A percentile compares a stretch with the other conserved stretches of the same genome.
Evolutionary conservation across 768 basidiomycete species (phyloP).

Genomic region (Pulveroboletus sp.): DNA sequence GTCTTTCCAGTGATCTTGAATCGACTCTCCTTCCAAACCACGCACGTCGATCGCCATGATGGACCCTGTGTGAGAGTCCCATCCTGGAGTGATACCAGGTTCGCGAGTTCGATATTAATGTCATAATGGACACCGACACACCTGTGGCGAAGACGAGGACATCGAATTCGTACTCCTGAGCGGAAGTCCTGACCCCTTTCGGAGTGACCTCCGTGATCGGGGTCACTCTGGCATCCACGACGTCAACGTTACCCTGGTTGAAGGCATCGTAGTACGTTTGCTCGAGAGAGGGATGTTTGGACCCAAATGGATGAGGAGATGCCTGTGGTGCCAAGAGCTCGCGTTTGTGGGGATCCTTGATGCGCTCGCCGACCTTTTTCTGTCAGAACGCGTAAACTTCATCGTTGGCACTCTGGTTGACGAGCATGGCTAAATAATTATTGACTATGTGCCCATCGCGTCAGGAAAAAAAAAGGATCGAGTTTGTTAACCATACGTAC

Average conservation of each 20-base stretch:
- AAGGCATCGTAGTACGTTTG: constrained; percentile 9
- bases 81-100: not conserved
- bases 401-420: not conserved
- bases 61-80: constrained; percentile 1
- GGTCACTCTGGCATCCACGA: constrained; percentile 7
- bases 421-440: constrained; percentile 6
- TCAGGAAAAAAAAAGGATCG: too few species aligned
- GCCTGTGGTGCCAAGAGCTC: not conserved
- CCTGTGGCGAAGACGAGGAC: constrained; percentile 9
- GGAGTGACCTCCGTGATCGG: constrained; percentile 9
- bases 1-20: constrained; percentile 16
- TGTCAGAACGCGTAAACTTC: constrained; percentile 11
- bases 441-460: too few species aligned
- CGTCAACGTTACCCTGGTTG: constrained; percentile 10
- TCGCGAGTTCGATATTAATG: too few species aligned
- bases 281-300: constrained; percentile 6
- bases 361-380: constrained; percentile 1
- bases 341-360: constrained; percentile 2
- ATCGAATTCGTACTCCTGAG: constrained; percentile 8
- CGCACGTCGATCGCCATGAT: constrained; percentile 11
- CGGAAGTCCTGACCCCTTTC: constrained; percentile 7
- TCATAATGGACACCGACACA: too few species aligned
- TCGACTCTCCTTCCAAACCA: constrained; percentile 6
- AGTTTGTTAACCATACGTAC: not conserved
- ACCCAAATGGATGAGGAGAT: constrained; percentile 9